These are phyloP conservation scores for Ophiosphaerella narmari DNA, from an alignment of 2,329 filamentous ascomycete species.

Conservation along the genomic window DNA sequence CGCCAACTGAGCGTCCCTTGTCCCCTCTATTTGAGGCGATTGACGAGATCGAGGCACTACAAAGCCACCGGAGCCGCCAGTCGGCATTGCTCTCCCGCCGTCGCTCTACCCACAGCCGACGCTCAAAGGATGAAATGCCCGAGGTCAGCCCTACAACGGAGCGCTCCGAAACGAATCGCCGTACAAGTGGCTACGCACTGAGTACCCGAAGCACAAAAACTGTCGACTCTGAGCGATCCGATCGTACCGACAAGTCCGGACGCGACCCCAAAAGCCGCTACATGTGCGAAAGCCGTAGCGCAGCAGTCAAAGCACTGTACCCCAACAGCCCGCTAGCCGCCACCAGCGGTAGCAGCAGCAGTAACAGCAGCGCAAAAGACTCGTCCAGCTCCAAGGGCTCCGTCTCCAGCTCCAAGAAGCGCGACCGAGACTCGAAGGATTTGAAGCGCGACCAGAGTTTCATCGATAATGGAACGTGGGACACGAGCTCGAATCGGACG, in stretches of 20 bases:
- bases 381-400: slow-evolving; percentile 10
- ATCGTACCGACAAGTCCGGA: slow-evolving; percentile 23
- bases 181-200: slow-evolving; percentile 38
- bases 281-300: slow-evolving; percentile 43
- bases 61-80: slow-evolving; percentile 29
- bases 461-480: slow-evolving; percentile 32
- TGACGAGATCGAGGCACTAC: slow-evolving; percentile 42
- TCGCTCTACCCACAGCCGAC: slow-evolving; percentile 34
- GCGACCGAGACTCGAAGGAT: slow-evolving; percentile 17
- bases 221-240: slow-evolving; percentile 25
- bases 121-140: slow-evolving; percentile 32
- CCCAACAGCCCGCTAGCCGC: slow-evolving; percentile 36
- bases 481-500: slow-evolving; percentile 27
- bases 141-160: slow-evolving; percentile 21
- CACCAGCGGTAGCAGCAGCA: slow-evolving; percentile 17
- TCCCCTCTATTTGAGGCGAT: slow-evolving; percentile 42
- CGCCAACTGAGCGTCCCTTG: slow-evolving; percentile 27
- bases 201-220: slow-evolving; percentile 27
- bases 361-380: slow-evolving; percentile 11
- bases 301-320: slow-evolving; percentile 46
- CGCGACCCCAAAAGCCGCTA: slow-evolving; percentile 34
- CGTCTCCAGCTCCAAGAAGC: slow-evolving; percentile 16
- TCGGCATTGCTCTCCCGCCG: slow-evolving; percentile 30
- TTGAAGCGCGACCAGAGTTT: slow-evolving; percentile 19
- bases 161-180: slow-evolving; percentile 24